Conservation (phyloP, 345 rosid genomes). For the Clausena lansium region DNA sequence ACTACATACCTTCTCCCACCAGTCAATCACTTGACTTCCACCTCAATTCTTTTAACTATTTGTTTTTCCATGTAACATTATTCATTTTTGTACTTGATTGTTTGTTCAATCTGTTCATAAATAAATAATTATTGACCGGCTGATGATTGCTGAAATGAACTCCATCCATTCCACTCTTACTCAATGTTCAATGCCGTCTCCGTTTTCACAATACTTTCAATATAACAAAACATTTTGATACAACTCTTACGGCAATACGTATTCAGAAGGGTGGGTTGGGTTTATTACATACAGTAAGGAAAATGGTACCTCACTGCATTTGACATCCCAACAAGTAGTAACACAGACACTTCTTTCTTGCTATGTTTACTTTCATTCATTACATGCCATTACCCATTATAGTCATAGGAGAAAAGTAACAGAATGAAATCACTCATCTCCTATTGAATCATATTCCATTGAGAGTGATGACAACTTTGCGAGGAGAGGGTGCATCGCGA, state of each 20-base stretch:
- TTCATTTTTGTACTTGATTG: no score
- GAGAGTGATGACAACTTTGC: conserved; percentile 82
- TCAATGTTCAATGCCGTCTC: background rate
- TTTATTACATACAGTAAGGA: background rate
- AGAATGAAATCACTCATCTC: background rate
- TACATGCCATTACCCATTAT: background rate
- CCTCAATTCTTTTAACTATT: no score
- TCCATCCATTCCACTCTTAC: background rate
- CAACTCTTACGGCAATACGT: background rate
- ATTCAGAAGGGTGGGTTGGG: no score
- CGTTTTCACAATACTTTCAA: background rate
- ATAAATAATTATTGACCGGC: background rate
- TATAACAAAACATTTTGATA: background rate
- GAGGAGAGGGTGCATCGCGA: conserved; percentile 75
- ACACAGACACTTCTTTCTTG: background rate
- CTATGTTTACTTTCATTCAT: background rate
- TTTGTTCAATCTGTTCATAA: background rate
- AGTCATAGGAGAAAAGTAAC: background rate
- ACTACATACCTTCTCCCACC: no score
- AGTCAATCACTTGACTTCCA: no score
- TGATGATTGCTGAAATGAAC: background rate
- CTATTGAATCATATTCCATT: conserved; percentile 52
- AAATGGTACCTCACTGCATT: background rate
- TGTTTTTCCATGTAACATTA: no score
- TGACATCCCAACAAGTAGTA: background rate